Evolutionary conservation across 2,329 filamentous ascomycete species (phyloP).

Genomic region (Dendrostoma leiphaemia): DNA sequence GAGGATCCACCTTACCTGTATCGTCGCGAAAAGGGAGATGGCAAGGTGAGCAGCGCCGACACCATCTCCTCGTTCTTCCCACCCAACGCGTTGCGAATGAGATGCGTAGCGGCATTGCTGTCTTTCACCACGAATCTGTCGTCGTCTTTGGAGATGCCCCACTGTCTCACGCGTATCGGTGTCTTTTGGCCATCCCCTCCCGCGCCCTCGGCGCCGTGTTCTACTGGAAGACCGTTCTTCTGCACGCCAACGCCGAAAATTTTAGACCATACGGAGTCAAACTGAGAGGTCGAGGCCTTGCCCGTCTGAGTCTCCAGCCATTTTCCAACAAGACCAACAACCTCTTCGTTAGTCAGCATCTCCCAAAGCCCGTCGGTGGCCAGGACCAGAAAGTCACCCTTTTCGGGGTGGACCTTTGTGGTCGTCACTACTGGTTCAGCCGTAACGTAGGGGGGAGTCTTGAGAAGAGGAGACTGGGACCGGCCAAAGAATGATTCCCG

Average conservation of each 20-base stretch:
- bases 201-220: slow-evolving; percentile 51
- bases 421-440: slow-evolving; percentile 94
- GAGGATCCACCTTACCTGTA: slow-evolving; percentile 66
- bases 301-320: slow-evolving; percentile 82
- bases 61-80: slow-evolving; percentile 93
- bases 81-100: slow-evolving; percentile 91
- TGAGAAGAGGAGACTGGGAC: slow-evolving; percentile 71
- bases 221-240: slow-evolving; percentile 66
- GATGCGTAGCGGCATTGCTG: slow-evolving; percentile 92
- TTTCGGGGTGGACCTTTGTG: slow-evolving; percentile 83
- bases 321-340: slow-evolving; percentile 91
- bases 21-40: slow-evolving; percentile 84
- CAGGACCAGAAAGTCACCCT: slow-evolving; percentile 93
- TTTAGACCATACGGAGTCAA: slow-evolving; percentile 67
- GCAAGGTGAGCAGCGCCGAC: slow-evolving; percentile 85
- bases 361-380: slow-evolving; percentile 98
- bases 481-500: slow-evolving; percentile 86
- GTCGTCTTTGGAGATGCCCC: slow-evolving; percentile 74
- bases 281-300: slow-evolving; percentile 57
- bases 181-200: slow-evolving; percentile 71
- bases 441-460: slow-evolving; percentile 94
- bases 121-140: slow-evolving; percentile 92
- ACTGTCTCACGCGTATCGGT: slow-evolving; percentile 87
- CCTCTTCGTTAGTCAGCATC: slow-evolving; percentile 98
- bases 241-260: slow-evolving; percentile 58